A percentile compares a stretch with the other conserved stretches of the same genome.
phyloP scores from a whole-genome alignment of 2,329 filamentous ascomycete genomes.

The Pseudogymnoascus sp. region DNA sequence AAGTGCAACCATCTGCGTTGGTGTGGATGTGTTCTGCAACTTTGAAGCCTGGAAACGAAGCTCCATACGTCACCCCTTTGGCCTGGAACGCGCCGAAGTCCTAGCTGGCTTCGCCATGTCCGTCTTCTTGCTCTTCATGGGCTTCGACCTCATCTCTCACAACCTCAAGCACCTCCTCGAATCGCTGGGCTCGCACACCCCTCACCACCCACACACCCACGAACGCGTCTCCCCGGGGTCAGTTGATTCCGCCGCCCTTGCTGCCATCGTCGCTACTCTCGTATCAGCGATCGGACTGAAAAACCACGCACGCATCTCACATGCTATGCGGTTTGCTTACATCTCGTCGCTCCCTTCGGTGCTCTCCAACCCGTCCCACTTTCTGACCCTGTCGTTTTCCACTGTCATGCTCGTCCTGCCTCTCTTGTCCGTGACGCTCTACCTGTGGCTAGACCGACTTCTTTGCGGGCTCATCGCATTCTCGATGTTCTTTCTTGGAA shows the following conservation, averaged over 20 bases:
- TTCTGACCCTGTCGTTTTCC: slow-evolving; percentile 84
- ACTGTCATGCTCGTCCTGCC: slow-evolving; percentile 71
- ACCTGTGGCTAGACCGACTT: slow-evolving; percentile 73
- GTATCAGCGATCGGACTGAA: slow-evolving; percentile 79
- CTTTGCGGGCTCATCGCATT: slow-evolving; percentile 75
- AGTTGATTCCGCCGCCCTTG: slow-evolving; percentile 70
- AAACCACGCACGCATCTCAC: slow-evolving; percentile 87
- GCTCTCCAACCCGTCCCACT: slow-evolving; percentile 91
- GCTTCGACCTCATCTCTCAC: slow-evolving; percentile 89
- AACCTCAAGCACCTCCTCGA: slow-evolving; percentile 91
- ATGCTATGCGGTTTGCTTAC: slow-evolving; percentile 78
- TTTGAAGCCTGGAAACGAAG: slow-evolving; percentile 97
- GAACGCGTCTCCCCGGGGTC: slow-evolving; percentile 62
- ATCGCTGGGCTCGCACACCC: slow-evolving; percentile 55
- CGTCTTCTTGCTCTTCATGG: slow-evolving; percentile 93
- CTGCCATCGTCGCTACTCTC: slow-evolving; percentile 74
- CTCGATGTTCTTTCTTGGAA: slow-evolving; percentile 81
- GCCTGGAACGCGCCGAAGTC: slow-evolving; percentile 83
- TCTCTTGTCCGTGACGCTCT: slow-evolving; percentile 70
- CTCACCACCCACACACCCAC: slow-evolving; percentile 63
- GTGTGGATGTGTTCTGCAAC: slow-evolving; percentile 86
- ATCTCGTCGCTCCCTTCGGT: slow-evolving; percentile 74
- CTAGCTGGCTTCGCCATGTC: slow-evolving; percentile 94
- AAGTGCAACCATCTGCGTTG: slow-evolving; percentile 82
- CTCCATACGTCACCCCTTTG: slow-evolving; percentile 88